These are phyloP conservation scores for Botryotinia convoluta DNA, from an alignment of 2,329 filamentous ascomycete species.

Conservation along the genomic window DNA sequence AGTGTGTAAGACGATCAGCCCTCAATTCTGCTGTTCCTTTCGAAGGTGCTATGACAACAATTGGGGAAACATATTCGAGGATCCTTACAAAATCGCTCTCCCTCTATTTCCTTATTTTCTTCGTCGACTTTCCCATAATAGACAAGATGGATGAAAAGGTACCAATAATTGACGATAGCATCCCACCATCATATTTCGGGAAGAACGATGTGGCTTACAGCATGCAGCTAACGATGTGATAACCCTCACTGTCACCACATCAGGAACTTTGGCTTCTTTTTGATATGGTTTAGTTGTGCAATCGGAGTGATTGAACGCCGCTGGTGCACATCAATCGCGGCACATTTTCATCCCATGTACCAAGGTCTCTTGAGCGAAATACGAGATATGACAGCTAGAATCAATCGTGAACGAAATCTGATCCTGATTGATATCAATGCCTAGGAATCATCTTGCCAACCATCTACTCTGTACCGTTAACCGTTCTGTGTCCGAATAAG, in stretches of 20 bases:
- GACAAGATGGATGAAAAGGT: neutral
- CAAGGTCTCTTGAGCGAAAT: neutral
- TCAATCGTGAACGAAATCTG: neutral
- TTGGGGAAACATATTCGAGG: neutral
- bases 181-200: neutral
- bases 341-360: slow-evolving; percentile 13
- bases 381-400: neutral
- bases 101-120: neutral
- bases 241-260: slow-evolving; percentile 2
- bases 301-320: slow-evolving; percentile 3
- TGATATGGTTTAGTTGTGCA: neutral
- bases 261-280: slow-evolving; percentile 1
- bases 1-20: slow-evolving; percentile 9
- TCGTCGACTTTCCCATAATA: neutral
- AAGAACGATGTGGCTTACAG: neutral
- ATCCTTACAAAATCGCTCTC: neutral
- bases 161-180: neutral
- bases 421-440: neutral
- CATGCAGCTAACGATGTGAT: slow-evolving; percentile 14
- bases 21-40: neutral
- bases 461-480: neutral
- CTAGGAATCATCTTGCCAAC: neutral
- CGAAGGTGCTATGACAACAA: neutral
- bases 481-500: slow-evolving; percentile 2
- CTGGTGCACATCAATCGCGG: slow-evolving; percentile 1